Evolutionary conservation across 352 stramenopile genomes (phyloP).

Genomic region (Globisporangium recalcitrans): DNA sequence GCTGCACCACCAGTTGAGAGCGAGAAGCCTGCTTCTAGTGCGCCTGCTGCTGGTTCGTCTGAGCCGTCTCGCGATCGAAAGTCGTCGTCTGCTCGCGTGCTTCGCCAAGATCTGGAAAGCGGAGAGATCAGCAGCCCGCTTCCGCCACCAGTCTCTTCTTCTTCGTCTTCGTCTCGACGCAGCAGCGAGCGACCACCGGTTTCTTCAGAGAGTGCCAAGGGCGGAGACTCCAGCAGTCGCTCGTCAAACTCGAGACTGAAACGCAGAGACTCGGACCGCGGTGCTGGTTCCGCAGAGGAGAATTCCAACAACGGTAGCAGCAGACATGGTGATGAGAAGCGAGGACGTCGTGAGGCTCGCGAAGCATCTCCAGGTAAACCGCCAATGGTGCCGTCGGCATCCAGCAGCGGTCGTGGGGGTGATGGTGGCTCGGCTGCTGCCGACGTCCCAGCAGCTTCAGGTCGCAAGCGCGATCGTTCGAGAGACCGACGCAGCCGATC

Average conservation of each 20-base stretch:
- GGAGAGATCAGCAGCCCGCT: conserved; percentile 37
- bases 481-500: conserved; percentile 36
- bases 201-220: background rate
- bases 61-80: conserved; percentile 12
- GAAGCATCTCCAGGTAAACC: conserved; percentile 27
- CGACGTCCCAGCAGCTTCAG: conserved; percentile 10
- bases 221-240: background rate
- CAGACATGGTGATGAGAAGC: conserved; percentile 27
- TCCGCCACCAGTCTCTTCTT: background rate
- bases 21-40: background rate
- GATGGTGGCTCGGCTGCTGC: conserved; percentile 13
- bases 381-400: background rate
- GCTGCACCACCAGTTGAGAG: background rate
- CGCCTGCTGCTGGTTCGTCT: conserved; percentile 5
- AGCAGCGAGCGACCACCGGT: conserved; percentile 12
- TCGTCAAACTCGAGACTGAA: conserved; percentile 13
- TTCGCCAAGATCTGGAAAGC: conserved; percentile 42
- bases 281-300: conserved; percentile 6
- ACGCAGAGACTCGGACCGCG: conserved; percentile 24
- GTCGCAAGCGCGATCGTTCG: conserved; percentile 26
- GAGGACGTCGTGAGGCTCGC: conserved; percentile 23
- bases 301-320: conserved; percentile 14
- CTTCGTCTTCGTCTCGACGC: conserved; percentile 8
- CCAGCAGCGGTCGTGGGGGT: background rate
- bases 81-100: conserved; percentile 16